A percentile compares a stretch with the other conserved stretches of the same genome.
phyloP scores from a whole-genome alignment of 2,329 filamentous ascomycete genomes.

The Orbilia oligospora region DNA sequence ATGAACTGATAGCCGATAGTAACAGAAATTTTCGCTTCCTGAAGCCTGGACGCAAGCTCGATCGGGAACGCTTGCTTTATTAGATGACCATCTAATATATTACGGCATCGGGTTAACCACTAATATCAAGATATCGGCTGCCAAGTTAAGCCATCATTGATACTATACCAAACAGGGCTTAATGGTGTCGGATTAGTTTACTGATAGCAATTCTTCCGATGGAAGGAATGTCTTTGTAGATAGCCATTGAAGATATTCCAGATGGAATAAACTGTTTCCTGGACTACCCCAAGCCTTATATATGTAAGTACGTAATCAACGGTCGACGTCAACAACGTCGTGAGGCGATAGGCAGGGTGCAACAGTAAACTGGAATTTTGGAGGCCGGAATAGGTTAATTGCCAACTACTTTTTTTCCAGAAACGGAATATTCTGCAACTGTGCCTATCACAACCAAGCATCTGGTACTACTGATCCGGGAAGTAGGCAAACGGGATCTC shows the following conservation, averaged over 20 bases:
- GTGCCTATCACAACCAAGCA: neutral
- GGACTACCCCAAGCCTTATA: neutral
- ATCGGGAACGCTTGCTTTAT: no score
- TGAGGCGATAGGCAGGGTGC: neutral
- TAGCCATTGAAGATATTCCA: neutral
- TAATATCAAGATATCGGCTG: neutral
- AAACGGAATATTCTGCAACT: slow-evolving; percentile 8
- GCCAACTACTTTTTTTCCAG: neutral
- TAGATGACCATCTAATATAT: no score
- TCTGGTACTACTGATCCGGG: slow-evolving; percentile 3
- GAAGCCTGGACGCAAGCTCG: no score
- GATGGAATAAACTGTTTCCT: slow-evolving; percentile 10
- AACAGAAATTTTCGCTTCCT: no score
- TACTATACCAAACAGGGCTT: neutral
- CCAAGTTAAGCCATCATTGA: no score
- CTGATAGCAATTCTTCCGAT: no score
- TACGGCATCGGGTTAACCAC: neutral
- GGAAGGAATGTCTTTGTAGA: no score
- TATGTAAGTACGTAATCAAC: neutral
- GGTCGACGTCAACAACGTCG: neutral
- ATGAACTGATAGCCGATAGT: no score
- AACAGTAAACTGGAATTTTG: neutral
- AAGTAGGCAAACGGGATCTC: neutral
- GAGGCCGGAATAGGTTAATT: slow-evolving; percentile 28
- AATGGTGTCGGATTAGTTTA: no score